A percentile compares a stretch with the other conserved stretches of the same genome.
These are phyloP conservation scores for Leccinum uliginosum DNA, from an alignment of 768 basidiomycete species.

Conservation along the genomic window DNA sequence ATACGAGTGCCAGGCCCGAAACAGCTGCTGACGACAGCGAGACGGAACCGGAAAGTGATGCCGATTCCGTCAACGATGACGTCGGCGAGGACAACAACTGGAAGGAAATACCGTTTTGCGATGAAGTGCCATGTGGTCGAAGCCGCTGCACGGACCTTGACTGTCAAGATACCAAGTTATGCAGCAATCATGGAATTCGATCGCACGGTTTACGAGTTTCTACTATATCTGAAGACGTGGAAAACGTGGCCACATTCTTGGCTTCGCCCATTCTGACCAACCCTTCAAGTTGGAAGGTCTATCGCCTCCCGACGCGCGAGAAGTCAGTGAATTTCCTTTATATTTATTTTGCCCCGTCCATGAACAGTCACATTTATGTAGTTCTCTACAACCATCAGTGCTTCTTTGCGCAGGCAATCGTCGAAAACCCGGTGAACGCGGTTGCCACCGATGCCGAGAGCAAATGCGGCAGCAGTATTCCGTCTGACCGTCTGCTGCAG, in stretches of 20 bases:
- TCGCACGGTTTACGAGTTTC: conserved; percentile 62
- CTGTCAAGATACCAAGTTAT: conserved; percentile 60
- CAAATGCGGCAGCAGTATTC: background rate
- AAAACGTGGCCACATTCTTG: conserved; percentile 36
- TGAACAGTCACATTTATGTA: conserved; percentile 19
- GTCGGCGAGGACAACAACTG: conserved; percentile 34
- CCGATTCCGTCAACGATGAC: conserved; percentile 68
- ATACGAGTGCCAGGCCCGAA: conserved; percentile 21
- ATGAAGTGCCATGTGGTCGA: no score
- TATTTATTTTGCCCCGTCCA: background rate
- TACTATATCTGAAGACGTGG: conserved; percentile 46
- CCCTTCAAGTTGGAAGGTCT: conserved; percentile 5
- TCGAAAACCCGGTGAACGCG: conserved; percentile 54
- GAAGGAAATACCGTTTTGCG: no score
- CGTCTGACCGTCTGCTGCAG: no score
- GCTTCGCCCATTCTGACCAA: conserved; percentile 12
- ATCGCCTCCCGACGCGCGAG: conserved; percentile 23
- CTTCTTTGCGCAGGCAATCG: conserved; percentile 70
- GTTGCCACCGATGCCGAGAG: conserved; percentile 15
- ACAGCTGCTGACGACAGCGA: conserved; percentile 28
- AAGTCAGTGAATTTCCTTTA: conserved; percentile 30
- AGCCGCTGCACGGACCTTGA: conserved; percentile 56
- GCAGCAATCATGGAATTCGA: conserved; percentile 63
- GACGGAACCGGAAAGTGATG: conserved; percentile 58
- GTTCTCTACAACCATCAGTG: conserved; percentile 62